Base-by-base conservation (phyloP, 495 filamentous ascomycete genomes). In the Pyrenopolyporus hunteri region DNA sequence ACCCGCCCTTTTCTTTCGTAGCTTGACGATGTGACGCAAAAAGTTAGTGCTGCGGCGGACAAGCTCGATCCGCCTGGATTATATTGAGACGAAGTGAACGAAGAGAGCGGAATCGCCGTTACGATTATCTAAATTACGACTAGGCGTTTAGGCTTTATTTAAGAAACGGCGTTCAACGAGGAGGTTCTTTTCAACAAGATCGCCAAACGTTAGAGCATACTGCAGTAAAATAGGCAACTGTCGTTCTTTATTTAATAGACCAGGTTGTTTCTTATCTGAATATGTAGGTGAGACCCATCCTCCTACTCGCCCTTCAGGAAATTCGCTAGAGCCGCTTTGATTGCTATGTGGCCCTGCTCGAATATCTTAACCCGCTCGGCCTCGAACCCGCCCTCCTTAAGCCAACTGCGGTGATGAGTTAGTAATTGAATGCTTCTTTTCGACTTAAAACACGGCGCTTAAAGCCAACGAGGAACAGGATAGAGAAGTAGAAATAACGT, bases 41-140 rank as follows among this genome's bases (percentile, higher is more conserved):
- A 66, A 44, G 67, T 81, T 49, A 62, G 50, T 31, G 43, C 42
- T 17, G 78, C 74, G 1, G 76, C 76, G 20, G 53, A 63, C 17
- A 23, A 59, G 1, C 25, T 81, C 0, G 74, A 76, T n/a, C 52
- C 54, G 31, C 36, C 37, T 11, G 49, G 48, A 4, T 64, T 59
- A 14, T 64, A 23, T 59, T 16, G 28, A n/a, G n/a, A n/a, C n/a
- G n/a, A n/a, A n/a, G n/a, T n/a, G n/a, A n/a, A n/a, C n/a, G n/a
- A n/a, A n/a, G n/a, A n/a, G n/a, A n/a, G n/a, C n/a, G n/a, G n/a
- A n/a, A n/a, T n/a, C n/a, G n/a, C n/a, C n/a, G n/a, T n/a, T n/a
- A n/a, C n/a, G n/a, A n/a, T n/a, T n/a, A n/a, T n/a, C n/a, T n/a
- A 23, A 17, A 42, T 11, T 17, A 22, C 10, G 8, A 42, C 10